phyloP scores from a whole-genome alignment of 768 basidiomycete genomes.

The Suillus ampliporus region DNA sequence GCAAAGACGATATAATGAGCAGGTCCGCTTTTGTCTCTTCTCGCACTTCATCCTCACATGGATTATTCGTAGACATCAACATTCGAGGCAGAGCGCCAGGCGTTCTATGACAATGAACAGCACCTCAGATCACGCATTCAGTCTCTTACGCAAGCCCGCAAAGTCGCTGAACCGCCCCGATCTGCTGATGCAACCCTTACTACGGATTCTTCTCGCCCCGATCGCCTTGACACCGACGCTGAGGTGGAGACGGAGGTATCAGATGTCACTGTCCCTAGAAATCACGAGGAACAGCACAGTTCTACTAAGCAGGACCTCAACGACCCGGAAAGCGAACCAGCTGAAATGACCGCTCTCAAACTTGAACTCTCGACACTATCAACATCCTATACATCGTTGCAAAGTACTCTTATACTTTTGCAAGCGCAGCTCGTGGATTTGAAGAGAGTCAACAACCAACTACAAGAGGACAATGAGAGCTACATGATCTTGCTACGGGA shows the following conservation, averaged over 20 bases:
- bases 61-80: slow-evolving; percentile 64
- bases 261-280: slow-evolving; percentile 36
- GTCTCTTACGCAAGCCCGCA: slow-evolving; percentile 72
- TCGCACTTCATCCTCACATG: slow-evolving; percentile 20
- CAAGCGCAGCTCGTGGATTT: slow-evolving; percentile 87
- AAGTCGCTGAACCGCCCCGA: slow-evolving; percentile 49
- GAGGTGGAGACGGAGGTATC: slow-evolving; percentile 50
- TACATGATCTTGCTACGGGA: slow-evolving; percentile 94
- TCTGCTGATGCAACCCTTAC: slow-evolving; percentile 31
- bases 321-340: slow-evolving; percentile 77
- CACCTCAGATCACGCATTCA: slow-evolving; percentile 91
- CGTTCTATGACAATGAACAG: slow-evolving; percentile 93
- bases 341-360: slow-evolving; percentile 83
- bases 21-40: slow-evolving; percentile 51
- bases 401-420: slow-evolving; percentile 83
- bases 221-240: slow-evolving; percentile 35
- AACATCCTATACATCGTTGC: slow-evolving; percentile 82
- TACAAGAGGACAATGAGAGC: slow-evolving; percentile 96
- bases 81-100: slow-evolving; percentile 91
- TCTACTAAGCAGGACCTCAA: slow-evolving; percentile 52
- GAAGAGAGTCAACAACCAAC: slow-evolving; percentile 83
- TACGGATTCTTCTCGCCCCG: neutral
- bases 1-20: slow-evolving; percentile 85
- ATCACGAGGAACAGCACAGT: slow-evolving; percentile 25
- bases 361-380: slow-evolving; percentile 88